Conservation (phyloP, 208 protist genomes). For the Leptomonas seymouri region DNA sequence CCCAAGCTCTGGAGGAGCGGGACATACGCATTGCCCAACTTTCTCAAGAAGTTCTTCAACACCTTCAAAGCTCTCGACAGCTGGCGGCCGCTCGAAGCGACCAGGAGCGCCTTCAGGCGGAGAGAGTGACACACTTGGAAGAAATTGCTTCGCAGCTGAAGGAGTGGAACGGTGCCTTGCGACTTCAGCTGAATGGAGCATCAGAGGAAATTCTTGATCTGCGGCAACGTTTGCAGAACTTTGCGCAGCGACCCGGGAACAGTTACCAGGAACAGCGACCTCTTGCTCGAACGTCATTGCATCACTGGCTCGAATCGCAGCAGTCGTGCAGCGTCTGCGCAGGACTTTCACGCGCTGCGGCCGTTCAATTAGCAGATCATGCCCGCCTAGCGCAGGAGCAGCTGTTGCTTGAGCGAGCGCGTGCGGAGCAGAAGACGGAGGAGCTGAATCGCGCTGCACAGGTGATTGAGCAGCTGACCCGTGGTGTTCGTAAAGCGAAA, state of each 20-base stretch:
- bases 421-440: constrained; percentile 4
- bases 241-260: not conserved
- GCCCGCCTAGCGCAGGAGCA: constrained; percentile 14
- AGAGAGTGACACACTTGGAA: constrained; percentile 22
- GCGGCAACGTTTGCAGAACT: constrained; percentile 11
- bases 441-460: constrained; percentile 47
- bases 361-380: constrained; percentile 11
- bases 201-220: constrained; percentile 8
- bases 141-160: constrained; percentile 19
- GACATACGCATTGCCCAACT: constrained; percentile 65
- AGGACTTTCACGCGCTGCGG: constrained; percentile 4
- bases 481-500: constrained; percentile 55
- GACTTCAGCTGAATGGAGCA: constrained; percentile 20
- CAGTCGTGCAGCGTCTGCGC: not conserved
- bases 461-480: constrained; percentile 54
- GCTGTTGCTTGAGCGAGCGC: not conserved
- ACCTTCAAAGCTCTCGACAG: constrained; percentile 27
- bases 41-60: constrained; percentile 41
- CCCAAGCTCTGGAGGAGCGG: constrained; percentile 45
- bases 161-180: constrained; percentile 22
- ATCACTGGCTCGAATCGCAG: no score
- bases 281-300: not conserved
- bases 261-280: not conserved
- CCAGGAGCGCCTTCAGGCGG: constrained; percentile 7
- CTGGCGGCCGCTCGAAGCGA: constrained; percentile 8